Base-by-base conservation (phyloP, 1,284 basidiomycete genomes). In the Pascua sp. region DNA sequence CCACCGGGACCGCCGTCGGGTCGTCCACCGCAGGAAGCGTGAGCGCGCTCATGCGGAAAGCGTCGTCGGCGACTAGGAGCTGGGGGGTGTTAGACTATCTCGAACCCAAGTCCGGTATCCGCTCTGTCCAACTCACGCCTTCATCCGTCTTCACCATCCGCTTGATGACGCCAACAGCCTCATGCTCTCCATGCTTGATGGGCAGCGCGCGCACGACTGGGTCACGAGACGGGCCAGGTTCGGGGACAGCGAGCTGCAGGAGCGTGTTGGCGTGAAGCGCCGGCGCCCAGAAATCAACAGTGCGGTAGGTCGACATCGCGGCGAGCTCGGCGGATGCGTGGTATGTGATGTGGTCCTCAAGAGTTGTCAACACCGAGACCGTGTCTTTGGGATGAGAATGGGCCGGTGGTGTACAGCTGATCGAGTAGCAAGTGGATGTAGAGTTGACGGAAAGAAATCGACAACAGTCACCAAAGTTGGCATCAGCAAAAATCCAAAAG, bases 231-330 rank as follows among this genome's bases (percentile, higher is more conserved):
- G 65, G 60, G 15, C 60, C 62, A 2, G 63, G 59, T 41, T 67
- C 60, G 12, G 74, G 68, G 49, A 77, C 65, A 13, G 69, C 66
- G 16, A 77, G 52, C 50, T 75, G 69, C n/a, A 72, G 57, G 18
- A 78, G 62, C 10, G 76, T 72, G 58, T 71, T 74, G 11, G 72
- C 68, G 53, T 73, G 67, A 9, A 76, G 63, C 1, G 73, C 73
- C 4, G 76, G 73, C 12, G 69, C 68, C 51, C 76, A 67, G 55
- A 78, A 73, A 52, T 69, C 67, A 49, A 68, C 57, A 3, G 70
- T 71, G 47, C 57, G 62, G 15, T 59, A 61, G 24, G 56, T 56
- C 38, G 59, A 18, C 59, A 64, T 63, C 4, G 37, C 16, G 53
- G 8, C 13, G 43, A 36, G 43, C n/a, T 40, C 16, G 40, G 50